These are phyloP conservation scores for Leccinum sublutescens DNA, from an alignment of 768 basidiomycete species.

Conservation along the genomic window DNA sequence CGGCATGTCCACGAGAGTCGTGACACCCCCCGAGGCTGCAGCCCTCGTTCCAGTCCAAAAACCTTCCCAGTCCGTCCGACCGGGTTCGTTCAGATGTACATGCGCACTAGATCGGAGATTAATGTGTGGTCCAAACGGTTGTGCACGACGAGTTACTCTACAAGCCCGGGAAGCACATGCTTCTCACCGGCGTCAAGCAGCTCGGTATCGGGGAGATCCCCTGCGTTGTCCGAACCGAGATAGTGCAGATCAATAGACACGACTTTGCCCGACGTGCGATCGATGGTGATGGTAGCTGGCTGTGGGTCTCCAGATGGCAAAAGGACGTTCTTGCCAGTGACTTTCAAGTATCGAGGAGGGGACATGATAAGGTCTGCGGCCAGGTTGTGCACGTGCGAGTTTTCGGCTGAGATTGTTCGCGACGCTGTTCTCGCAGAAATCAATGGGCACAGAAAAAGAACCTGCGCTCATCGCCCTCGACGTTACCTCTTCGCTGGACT, in stretches of 20 bases:
- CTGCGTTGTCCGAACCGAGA: conserved; percentile 27
- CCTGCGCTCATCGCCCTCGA: conserved; percentile 10
- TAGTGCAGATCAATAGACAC: conserved; percentile 42
- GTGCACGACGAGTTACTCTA: conserved; percentile 53
- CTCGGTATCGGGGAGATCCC: conserved; percentile 26
- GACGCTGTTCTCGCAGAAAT: neutral
- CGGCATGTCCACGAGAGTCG: conserved; percentile 96
- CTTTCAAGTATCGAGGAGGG: conserved; percentile 32
- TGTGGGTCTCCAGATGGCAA: conserved; percentile 49
- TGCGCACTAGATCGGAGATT: conserved; percentile 55
- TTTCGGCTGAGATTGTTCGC: neutral
- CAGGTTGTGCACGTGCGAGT: too few relatives aligned
- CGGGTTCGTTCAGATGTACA: conserved; percentile 93
- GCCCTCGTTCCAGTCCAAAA: conserved; percentile 90
- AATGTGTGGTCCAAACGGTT: neutral
- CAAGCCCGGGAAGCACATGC: conserved; percentile 71
- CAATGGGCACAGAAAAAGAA: conserved; percentile 20
- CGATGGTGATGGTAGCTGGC: conserved; percentile 67
- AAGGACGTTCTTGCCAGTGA: conserved; percentile 56
- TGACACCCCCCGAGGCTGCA: conserved; percentile 92
- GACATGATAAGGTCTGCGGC: conserved; percentile 6
- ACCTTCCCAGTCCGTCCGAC: conserved; percentile 92
- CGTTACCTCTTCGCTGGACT: conserved; percentile 37
- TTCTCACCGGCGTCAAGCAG: conserved; percentile 59
- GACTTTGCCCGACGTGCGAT: conserved; percentile 59